Base-by-base conservation (phyloP, 371 early-diverging fungal species). In the Zychaea mexicana region DNA sequence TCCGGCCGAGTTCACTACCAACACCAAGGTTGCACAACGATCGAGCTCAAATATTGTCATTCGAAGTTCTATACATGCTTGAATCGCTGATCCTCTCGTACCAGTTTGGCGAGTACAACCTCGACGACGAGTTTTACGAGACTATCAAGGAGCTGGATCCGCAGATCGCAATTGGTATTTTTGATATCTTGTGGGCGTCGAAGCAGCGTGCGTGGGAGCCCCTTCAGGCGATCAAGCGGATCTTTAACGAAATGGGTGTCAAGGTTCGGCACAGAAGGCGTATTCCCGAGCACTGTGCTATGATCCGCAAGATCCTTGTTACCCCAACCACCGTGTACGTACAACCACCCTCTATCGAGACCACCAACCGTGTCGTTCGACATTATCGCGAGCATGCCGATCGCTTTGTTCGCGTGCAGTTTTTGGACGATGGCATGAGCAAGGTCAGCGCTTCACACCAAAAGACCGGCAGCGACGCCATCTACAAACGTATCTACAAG, bases 351-450 rank as follows among this genome's bases (percentile, higher is more conserved):
- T 67, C 78, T 0, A 61, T 88, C 12, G 91, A 90, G 64, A 80
- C 82, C 0, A 85, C 87, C 17, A 92, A 92, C 64, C 80, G 93
- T 46, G 85, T 90, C 15, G 73, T 92, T 0, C 84, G 89, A 2
- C 77, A 87, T 17, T 88, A 74, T 49, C 55, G 45, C 2, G 38
- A 76, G 0, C 61, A 83, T 6, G 57, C 72, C 0, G 89, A 92
- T 52, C 80, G 84, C 3, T 92, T 94, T 54, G 46, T 90, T 13
- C 85, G 92, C 22, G 85, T 94, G 6, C 81, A 83, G 45, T 89
- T 92, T 59, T 70, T 81, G 28, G 92, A 93, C 36, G 92, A 92
- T 62, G 78, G 83, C 0, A 64, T 77, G 13, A 67, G 65, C 38
- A 70, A 74, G 4, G 67, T 88, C 1, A 70, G 82, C 31, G 69